phyloP scores from a whole-genome alignment of 352 stramenopile species.

The Globisporangium canariense region DNA sequence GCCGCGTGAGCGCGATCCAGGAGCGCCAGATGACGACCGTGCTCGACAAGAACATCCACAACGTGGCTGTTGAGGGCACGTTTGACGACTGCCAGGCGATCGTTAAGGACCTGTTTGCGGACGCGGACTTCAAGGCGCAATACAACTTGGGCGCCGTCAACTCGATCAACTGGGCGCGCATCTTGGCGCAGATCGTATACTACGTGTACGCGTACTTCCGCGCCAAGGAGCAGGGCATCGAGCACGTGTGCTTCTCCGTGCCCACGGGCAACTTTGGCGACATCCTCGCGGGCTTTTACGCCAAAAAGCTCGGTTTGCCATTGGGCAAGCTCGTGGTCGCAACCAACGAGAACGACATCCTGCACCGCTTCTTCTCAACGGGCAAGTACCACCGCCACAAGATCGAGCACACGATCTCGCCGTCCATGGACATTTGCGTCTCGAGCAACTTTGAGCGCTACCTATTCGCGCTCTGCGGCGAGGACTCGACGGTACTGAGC shows the following conservation, averaged over 20 bases:
- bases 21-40: slow-evolving; percentile 99
- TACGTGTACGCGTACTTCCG: slow-evolving; percentile 99
- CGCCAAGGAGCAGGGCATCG: slow-evolving; percentile 59
- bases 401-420: slow-evolving; percentile 94
- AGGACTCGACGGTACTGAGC: slow-evolving; percentile 88
- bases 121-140: slow-evolving; percentile 91
- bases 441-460: slow-evolving; percentile 99
- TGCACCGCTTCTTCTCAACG: slow-evolving; percentile 97
- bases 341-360: slow-evolving; percentile 99
- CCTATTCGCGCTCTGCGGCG: slow-evolving; percentile 94
- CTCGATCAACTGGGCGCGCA: slow-evolving; percentile 99
- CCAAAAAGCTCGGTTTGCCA: slow-evolving; percentile 90
- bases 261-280: slow-evolving; percentile 99
- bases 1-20: slow-evolving; percentile 95
- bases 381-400: slow-evolving; percentile 94
- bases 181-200: slow-evolving; percentile 99
- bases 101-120: slow-evolving; percentile 97
- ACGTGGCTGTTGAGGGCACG: slow-evolving; percentile 92
- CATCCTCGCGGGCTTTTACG: slow-evolving; percentile 98
- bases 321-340: slow-evolving; percentile 96
- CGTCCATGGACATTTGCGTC: slow-evolving; percentile 99
- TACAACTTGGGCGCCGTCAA: slow-evolving; percentile 97
- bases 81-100: slow-evolving; percentile 99
- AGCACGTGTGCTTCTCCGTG: slow-evolving; percentile 93
- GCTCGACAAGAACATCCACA: slow-evolving; percentile 97